Evolutionary conservation across 2,329 filamentous ascomycete genomes (phyloP), one percentile per base, ranked within the genome.

Genomic region (Curvularia verruculosa): DNA sequence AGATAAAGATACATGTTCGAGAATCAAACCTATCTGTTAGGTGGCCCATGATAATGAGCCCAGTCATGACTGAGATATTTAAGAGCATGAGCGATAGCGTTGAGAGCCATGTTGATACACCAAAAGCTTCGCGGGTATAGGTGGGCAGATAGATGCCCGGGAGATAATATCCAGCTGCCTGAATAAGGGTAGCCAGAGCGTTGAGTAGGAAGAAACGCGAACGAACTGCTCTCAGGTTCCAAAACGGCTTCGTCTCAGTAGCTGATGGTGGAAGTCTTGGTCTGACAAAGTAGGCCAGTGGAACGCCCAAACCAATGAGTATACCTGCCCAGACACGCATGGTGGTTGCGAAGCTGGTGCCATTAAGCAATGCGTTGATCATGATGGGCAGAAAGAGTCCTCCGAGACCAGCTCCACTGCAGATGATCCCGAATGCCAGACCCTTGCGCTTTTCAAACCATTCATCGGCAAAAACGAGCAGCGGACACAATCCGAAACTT

Each of bases 381-480:
- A 75, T 59, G 18, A 82, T 67, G 0, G 81, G 81, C 39, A 83
- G 71, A 2, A 76, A 67, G 4, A 79, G 74, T 1, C 81, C 80
- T 0, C 76, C 76, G 7, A 77, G 64, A 2, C 80, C 80, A 21
- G 67, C 65, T 3, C 66, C 70, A 5, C 65, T 64, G 80, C 83
- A 85, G 80, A 88, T 84, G 52, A 87, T 81, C 13, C 87, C 87
- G 61, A 84, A 85, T 1, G 85, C 85, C 23, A 87, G 73, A 0
- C 85, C 84, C 49, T 85, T 85, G 23, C 81, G 79, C 29, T 76
- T 77, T 21, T 84, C 77, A 67, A 87, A 88, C 84, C 85, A 88
- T 66, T 87, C 82, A 60, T 87, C 83, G 48, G 87, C 77, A 72
- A 85, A 86, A 24, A 84, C 56, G 10, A 81, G 78, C 1, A 75